A percentile compares a stretch with the other conserved stretches of the same genome.
Evolutionary conservation across 257 asterid species (phyloP).

Genomic region (Plantago major): DNA sequence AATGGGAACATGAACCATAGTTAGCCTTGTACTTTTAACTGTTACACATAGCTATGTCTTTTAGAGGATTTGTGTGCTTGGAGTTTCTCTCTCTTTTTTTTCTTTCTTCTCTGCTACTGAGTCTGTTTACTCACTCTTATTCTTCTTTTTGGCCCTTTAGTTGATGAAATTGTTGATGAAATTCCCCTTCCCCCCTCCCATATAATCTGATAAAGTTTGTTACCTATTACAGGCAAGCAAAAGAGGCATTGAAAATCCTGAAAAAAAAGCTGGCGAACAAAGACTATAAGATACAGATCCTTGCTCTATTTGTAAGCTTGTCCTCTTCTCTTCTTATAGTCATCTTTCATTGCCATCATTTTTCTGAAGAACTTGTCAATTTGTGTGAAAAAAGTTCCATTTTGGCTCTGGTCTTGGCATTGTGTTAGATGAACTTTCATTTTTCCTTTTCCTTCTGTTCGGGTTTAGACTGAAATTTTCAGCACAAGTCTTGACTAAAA

Average conservation of each 20-base stretch:
- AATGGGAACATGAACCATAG: no score
- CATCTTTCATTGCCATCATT: not conserved
- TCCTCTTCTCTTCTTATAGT: slow-evolving; percentile 5
- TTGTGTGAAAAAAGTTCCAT: no score
- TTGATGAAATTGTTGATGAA: not conserved
- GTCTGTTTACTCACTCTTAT: not conserved
- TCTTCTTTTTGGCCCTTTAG: not conserved
- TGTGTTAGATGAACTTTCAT: no score
- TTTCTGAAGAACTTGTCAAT: not conserved
- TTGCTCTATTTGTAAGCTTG: slow-evolving; percentile 77
- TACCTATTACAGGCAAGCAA: slow-evolving; percentile 69
- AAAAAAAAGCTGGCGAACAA: slow-evolving; percentile 82
- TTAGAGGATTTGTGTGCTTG: no score
- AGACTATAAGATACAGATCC: slow-evolving; percentile 88
- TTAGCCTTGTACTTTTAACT: no score
- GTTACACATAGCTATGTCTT: no score
- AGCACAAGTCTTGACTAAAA: no score
- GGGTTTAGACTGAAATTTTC: no score
- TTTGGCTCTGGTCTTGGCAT: no score
- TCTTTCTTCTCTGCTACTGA: no score
- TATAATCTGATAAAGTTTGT: slow-evolving; percentile 18
- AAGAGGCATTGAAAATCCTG: slow-evolving; percentile 84
- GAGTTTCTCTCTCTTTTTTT: no score
- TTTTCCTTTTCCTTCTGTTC: no score
- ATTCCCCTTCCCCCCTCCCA: slow-evolving; percentile 8